Evolutionary conservation across 306 rosid species (phyloP), one percentile per base, ranked within the genome.

Genomic region (Urtica urens): DNA sequence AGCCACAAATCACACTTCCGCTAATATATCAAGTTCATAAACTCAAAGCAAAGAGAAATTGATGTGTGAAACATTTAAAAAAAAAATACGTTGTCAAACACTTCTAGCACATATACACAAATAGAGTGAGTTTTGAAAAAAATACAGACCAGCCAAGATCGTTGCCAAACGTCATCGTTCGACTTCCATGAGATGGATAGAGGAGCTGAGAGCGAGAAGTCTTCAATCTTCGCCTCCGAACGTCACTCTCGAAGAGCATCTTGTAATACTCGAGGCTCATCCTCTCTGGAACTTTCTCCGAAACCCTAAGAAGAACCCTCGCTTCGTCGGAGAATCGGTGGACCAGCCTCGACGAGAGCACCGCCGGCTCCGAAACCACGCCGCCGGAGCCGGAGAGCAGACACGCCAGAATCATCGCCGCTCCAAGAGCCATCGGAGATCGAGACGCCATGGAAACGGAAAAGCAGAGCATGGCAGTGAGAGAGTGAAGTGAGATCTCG

Each of bases 311-410:
- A 42, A 65, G 56, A 42, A 65, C 57, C 64, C 65, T 81, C 67
- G 71, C 52, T 31, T 84, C 80, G 12, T 64, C 64, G 19, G 95
- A 81, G 82, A 88, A 84, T 11, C 97, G 79, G 65, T 88, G 97
- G 46, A 88, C 28, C 20, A 88, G 60, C 58, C 56, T 65, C 3
- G 73, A 42, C 3, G 95, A 72, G 23, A 78, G 75, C 19, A 70
- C 60, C 22, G 54, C 11, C 23, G 64, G 51, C 65, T 43, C 63
- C 57, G 74, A 12, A 34, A 15, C 4, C 10, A 5, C 39, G n/a
- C 39, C 39, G 10, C 24, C 64, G 61, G 55, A 63, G 51, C 52
- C 51, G 28, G 49, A 49, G 25, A 44, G 35, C 51, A 51, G 10
- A 17, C 26, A 51, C 12, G 55, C 40, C 40, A 61, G 14, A 2